A percentile compares a stretch with the other conserved stretches of the same genome.
These are phyloP conservation scores for Strobilomyces dryophilus DNA, from an alignment of 768 basidiomycete species.

Conservation along the genomic window DNA sequence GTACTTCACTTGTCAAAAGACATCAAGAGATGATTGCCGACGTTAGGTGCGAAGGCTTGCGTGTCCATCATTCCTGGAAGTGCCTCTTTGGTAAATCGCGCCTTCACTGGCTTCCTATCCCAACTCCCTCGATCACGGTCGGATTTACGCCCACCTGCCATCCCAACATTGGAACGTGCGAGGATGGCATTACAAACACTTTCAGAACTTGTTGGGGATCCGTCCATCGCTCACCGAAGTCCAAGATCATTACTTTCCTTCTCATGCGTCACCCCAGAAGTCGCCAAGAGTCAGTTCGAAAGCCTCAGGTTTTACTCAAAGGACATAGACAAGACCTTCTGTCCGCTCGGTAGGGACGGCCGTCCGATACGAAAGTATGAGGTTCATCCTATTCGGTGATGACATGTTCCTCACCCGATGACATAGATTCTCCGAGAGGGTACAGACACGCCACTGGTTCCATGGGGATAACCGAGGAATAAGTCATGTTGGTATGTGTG, in stretches of 20 bases:
- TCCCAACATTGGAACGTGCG: slow-evolving; percentile 47
- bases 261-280: slow-evolving; percentile 52
- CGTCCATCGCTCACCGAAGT: slow-evolving; percentile 45
- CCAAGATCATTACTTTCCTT: slow-evolving; percentile 66
- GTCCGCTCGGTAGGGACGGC: slow-evolving; percentile 54
- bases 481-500: slow-evolving; percentile 49
- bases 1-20: background rate
- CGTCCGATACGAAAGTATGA: slow-evolving; percentile 59
- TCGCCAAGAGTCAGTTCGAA: slow-evolving; percentile 49
- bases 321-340: slow-evolving; percentile 44
- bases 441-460: slow-evolving; percentile 56
- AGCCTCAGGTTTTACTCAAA: slow-evolving; percentile 43
- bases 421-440: slow-evolving; percentile 56
- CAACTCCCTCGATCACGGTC: slow-evolving; percentile 49
- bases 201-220: slow-evolving; percentile 46
- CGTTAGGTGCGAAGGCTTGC: slow-evolving; percentile 50
- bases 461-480: slow-evolving; percentile 50
- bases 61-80: slow-evolving; percentile 52
- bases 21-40: background rate
- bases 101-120: slow-evolving; percentile 57
- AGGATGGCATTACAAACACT: slow-evolving; percentile 48
- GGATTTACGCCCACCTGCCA: slow-evolving; percentile 38
- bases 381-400: background rate
- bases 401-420: background rate
- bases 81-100: slow-evolving; percentile 61